phyloP scores from a whole-genome alignment of 169 alveolate species.

The Cryptosporidium canis region DNA sequence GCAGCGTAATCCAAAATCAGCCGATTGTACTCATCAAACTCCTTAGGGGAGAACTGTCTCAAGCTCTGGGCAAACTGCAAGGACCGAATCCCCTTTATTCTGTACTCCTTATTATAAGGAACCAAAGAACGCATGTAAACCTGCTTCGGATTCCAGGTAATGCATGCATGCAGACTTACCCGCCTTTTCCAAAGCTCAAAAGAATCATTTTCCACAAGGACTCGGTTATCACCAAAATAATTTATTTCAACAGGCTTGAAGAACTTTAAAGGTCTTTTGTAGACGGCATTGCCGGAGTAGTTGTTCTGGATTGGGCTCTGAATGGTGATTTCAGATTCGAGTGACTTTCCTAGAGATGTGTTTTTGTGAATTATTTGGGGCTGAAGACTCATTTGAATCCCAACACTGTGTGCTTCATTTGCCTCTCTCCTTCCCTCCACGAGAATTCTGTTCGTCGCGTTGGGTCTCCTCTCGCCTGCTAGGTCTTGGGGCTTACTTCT shows the following conservation, averaged over 20 bases:
- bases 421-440: neutral
- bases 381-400: neutral
- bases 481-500: neutral
- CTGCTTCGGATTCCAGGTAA: conserved; percentile 46
- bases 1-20: neutral
- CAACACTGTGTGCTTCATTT: neutral
- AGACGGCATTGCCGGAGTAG: neutral
- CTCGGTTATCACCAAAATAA: conserved; percentile 47
- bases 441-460: neutral
- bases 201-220: neutral
- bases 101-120: neutral
- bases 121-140: neutral
- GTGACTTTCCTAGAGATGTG: neutral
- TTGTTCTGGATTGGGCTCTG: neutral
- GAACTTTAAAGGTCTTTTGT: neutral
- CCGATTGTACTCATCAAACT: neutral
- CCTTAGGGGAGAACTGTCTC: neutral
- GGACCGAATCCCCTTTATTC: conserved; percentile 22
- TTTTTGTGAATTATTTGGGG: conserved; percentile 2
- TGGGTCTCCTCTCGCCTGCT: neutral
- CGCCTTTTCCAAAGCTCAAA: neutral
- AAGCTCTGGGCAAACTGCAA: conserved; percentile 37
- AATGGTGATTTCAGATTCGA: neutral
- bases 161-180: conserved; percentile 1
- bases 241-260: conserved; percentile 4